Base-by-base conservation (phyloP, 192 early-diverging fungal species). In the Endogone sp. region DNA sequence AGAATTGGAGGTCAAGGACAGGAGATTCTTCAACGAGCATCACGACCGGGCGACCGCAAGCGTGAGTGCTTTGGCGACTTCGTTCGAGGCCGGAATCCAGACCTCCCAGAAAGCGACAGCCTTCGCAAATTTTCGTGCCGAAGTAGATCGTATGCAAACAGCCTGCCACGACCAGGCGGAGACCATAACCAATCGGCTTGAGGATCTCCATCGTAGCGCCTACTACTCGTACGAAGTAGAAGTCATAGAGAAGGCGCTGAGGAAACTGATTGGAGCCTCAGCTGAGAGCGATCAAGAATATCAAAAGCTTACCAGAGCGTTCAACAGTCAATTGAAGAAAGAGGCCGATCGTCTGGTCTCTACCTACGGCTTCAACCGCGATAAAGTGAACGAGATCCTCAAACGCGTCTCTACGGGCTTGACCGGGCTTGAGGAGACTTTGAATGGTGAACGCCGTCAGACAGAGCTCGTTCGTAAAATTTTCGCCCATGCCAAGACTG, bases 401-500 rank as follows among this genome's bases (percentile, higher is more conserved):
- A 49, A 49, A 16, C 37, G 37, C 37, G 37, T 49, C 37, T 16
- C 37, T 49, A 49, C 1, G 9, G 0, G 9, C 37, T 49, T 49
- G 37, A 16, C 0, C 6, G 37, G 70, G 20, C 23, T 78, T 6
- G 54, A 21, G 20, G 64, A 25, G 6, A 29, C 56, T 2, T 44
- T 74, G 9, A 66, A 31, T 31, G 6, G 27, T 2, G 76, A 71
- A 8, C 71, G 71, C 22, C 69, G 62, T 23, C 76, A 78, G 54
- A 32, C 66, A 4, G 62, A 32, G 8, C 71, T 71, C 30, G 30
- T 74, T 4, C 54, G 71, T 3, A 70, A 78, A 8, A 60, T 73
- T 13, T 60, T 69, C 23, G 65, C 29, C 3, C 72, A 73, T 25
- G 68, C 63, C 21, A 78, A 78, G 67, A 66, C 71, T 3, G 69